These are phyloP conservation scores for Colletotrichum scovillei DNA, from an alignment of 2,329 filamentous ascomycete species.

Conservation along the genomic window DNA sequence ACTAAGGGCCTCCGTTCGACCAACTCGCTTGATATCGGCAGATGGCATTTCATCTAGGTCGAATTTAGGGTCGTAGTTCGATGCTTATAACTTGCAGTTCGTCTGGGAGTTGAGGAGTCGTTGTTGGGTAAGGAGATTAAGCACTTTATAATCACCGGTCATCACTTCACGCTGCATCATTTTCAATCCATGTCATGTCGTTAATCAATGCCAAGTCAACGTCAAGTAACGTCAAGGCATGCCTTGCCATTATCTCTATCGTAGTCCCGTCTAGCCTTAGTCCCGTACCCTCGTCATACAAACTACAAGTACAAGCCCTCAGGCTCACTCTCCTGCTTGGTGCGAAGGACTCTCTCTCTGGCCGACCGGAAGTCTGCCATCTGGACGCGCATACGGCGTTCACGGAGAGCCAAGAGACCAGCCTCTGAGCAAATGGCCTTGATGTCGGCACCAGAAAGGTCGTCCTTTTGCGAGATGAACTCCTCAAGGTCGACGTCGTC, in stretches of 20 bases:
- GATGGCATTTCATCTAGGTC: not conserved
- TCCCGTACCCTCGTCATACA: slow-evolving; percentile 20
- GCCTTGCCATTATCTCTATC: slow-evolving; percentile 34
- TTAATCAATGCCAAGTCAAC: slow-evolving; percentile 11
- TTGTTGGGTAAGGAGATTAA: too few relatives aligned
- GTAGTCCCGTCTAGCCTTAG: slow-evolving; percentile 15
- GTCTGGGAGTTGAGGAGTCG: not conserved
- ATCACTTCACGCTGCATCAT: not conserved
- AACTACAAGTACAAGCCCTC: slow-evolving; percentile 97
- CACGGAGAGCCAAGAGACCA: slow-evolving; percentile 91
- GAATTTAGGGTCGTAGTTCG: not conserved
- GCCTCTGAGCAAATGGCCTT: slow-evolving; percentile 99
- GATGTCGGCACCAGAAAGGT: slow-evolving; percentile 96
- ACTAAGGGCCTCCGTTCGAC: not conserved
- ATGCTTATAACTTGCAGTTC: not conserved
- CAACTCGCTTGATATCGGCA: not conserved
- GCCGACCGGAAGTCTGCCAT: slow-evolving; percentile 98
- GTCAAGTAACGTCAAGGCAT: slow-evolving; percentile 13
- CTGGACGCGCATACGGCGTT: slow-evolving; percentile 97
- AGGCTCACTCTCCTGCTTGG: slow-evolving; percentile 98
- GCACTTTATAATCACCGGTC: not conserved
- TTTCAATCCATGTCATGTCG: not conserved
- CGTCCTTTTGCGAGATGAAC: slow-evolving; percentile 98
- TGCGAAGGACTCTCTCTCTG: slow-evolving; percentile 94
- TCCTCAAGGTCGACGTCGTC: slow-evolving; percentile 98